Conservation (phyloP, 331 rosid genomes). For the Quercus tomentella region DNA sequence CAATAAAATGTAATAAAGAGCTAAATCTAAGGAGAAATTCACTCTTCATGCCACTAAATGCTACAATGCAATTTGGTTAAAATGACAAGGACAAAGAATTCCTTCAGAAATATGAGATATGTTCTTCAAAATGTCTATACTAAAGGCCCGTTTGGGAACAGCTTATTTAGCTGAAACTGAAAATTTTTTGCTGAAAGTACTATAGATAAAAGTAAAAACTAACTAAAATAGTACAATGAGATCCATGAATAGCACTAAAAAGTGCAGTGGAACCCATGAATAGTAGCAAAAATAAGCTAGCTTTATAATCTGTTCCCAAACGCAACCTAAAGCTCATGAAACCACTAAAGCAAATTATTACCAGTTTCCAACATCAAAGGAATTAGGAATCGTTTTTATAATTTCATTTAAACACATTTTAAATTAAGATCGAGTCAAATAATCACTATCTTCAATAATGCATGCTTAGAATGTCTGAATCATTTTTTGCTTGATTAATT, state of each 20-base stretch:
- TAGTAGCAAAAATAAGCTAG: too few species aligned
- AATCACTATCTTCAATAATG: background rate
- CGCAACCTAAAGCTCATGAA: background rate
- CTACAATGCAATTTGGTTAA: background rate
- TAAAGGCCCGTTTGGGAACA: too few species aligned
- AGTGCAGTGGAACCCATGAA: too few species aligned
- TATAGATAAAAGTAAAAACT: rapidly evolving
- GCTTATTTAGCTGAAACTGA: too few species aligned
- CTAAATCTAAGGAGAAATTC: background rate
- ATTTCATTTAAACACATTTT: background rate
- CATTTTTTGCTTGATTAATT: background rate
- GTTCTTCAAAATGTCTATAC: background rate
- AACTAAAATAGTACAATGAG: rapidly evolving
- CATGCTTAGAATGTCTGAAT: background rate
- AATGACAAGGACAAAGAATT: background rate
- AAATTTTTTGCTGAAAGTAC: too few species aligned
- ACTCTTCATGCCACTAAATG: background rate
- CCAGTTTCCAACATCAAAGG: background rate
- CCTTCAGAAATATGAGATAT: background rate
- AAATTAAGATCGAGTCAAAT: background rate
- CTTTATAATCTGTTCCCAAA: too few species aligned
- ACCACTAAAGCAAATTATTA: background rate
- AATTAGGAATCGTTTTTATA: background rate
- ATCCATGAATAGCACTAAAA: too few species aligned
- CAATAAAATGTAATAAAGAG: too few species aligned